Base-by-base conservation (phyloP, 106 monocot species). In the Chionographis japonica region DNA sequence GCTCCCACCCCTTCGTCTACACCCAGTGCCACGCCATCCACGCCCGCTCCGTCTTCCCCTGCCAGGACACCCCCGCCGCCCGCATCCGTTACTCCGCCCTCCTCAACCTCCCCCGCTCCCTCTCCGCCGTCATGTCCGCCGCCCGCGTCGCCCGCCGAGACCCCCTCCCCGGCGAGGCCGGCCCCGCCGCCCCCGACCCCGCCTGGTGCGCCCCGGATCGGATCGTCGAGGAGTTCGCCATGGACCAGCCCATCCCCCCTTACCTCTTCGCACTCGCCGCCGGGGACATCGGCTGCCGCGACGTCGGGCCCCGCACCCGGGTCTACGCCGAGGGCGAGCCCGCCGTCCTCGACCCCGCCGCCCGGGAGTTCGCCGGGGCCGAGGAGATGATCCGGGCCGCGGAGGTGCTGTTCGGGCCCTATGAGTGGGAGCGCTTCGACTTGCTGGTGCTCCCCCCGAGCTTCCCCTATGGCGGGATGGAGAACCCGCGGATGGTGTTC, bases 391-490 rank as follows among this genome's bases (percentile, higher is more conserved):
- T 97, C 38, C 60, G 67, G 67, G 85, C 74, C 6, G 95, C 89
- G 52, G 95, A 97, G 82, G 39, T 54, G 42, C 60, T 97, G 43
- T 97, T 97, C 27, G 95, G 95, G 61, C 73, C 68, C 17, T 97
- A 97, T 53, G 91, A 97, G 63, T 97, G 95, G 95, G 95, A 86
- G 66, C 76, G 95, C 52, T 97, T 97, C 35, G 95, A 97, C 63
- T 60, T 97, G 46, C 69, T 97, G 41, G 92, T 97, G 61, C 63
- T 97, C 60, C 95, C 95, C 0, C 79, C 82, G 62, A 97, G 95
- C 72, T 97, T 97, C 64, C 95, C 95, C 0, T 97, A 89, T 37
- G 95, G 89, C 2, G 95, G 95, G 40, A 97, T 97, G 95, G 95
- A 97, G 86, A 97, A 97, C 67, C 95, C 95, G 2, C 72, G 79